Evolutionary conservation across 768 basidiomycete species (phyloP), one percentile per base, ranked within the genome.

Genomic region (Grammothele lineata): DNA sequence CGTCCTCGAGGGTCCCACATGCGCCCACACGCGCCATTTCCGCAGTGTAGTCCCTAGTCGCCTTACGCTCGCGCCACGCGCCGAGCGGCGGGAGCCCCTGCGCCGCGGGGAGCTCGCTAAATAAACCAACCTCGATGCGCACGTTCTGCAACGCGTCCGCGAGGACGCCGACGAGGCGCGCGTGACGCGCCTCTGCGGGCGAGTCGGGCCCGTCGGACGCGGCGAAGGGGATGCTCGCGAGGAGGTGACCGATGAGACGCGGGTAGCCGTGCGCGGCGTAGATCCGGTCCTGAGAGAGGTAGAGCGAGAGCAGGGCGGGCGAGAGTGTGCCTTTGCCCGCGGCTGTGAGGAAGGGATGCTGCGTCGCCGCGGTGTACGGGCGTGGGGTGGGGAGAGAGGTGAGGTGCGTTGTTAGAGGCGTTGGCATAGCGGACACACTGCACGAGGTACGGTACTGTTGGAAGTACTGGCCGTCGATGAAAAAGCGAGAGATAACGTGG

Each of bases 261-360:
- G 86, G 84, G 60, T 87, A 88, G 1, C 82, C 87, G 45, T 82
- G 79, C 1, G 78, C 77, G 24, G 85, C 86, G 61, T 88, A 89
- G 45, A 84, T 76, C 40, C 80, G 75, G 61, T 89, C 87, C 54
- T 89, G 87, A 12, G 77, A 73, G 48, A 88, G 75, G 76, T 81
- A 88, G 39, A 81, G 66, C 1, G 74, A 70, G 14, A 89, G 75
- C 21, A 72, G 69, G 1, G 64, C 50, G 11, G 70, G 48, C 6
- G 71, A 64, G 17, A 89, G 71, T 3, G 70, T 69, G 12, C 77
- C 72, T 3, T 71, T 59, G 3, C 81, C 80, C 0, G 84, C 83
- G 15, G 73, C 64, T 2, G 58, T 55, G n/a, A 90, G 74, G 63
- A 88, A 89, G 0, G 73, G 60, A 44, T 85, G 81, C 25, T 68